A percentile compares a stretch with the other conserved stretches of the same genome.
These are phyloP conservation scores for Termitomyces sp. DNA, from an alignment of 768 basidiomycete genomes.

Conservation along the genomic window DNA sequence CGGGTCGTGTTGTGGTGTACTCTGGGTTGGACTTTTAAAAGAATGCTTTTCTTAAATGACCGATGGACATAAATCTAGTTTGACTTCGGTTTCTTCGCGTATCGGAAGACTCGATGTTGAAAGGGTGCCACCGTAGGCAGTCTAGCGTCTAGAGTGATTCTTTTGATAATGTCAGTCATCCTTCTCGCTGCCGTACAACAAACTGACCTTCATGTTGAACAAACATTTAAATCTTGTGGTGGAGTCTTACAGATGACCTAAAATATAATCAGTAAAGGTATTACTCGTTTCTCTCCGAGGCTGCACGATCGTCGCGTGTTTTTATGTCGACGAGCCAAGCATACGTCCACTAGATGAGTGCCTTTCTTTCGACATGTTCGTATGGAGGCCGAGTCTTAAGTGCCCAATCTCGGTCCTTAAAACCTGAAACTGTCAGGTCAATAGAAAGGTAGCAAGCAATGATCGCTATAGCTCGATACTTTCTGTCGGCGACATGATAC, in stretches of 20 bases:
- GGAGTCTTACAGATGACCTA: neutral
- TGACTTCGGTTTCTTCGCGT: neutral
- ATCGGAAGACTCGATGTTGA: neutral
- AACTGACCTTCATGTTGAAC: neutral
- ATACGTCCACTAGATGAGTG: neutral
- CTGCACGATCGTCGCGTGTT: neutral
- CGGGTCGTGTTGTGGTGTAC: no score
- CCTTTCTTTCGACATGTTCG: neutral
- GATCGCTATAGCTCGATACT: neutral
- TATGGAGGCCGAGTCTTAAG: neutral
- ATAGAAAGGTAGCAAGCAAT: neutral
- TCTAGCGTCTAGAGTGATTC: neutral
- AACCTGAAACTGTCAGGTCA: neutral
- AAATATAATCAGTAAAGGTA: neutral
- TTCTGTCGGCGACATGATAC: neutral
- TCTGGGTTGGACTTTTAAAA: neutral
- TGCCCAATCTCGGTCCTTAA: neutral
- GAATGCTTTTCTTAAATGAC: neutral
- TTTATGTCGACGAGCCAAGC: neutral
- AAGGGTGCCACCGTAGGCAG: neutral
- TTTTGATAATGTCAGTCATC: neutral
- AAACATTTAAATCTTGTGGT: neutral
- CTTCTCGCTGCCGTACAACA: neutral
- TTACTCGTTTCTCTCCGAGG: neutral
- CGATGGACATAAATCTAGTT: neutral